Percentiles rank a stretch among this genome's conserved stretches.
Evolutionary conservation across 2,329 filamentous ascomycete genomes (phyloP).

Genomic region (Dothiorella sarmentorum): DNA sequence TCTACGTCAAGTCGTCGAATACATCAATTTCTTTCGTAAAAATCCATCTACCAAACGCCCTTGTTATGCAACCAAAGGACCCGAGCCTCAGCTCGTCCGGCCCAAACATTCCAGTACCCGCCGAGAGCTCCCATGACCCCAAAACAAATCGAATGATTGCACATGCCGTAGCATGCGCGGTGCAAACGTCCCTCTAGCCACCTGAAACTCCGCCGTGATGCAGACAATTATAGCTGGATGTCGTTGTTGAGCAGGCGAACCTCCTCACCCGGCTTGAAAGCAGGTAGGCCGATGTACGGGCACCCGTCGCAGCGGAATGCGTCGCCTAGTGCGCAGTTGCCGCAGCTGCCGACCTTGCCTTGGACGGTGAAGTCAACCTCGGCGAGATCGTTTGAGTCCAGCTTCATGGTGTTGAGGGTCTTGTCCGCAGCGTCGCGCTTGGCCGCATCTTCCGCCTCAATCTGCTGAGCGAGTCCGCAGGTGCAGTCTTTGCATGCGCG

Average conservation of each 20-base stretch:
- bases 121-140: neutral
- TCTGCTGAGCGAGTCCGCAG: slow-evolving; percentile 80
- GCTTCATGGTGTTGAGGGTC: slow-evolving; percentile 63
- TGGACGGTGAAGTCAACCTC: slow-evolving; percentile 98
- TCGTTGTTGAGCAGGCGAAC: slow-evolving; percentile 83
- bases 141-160: neutral
- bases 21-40: neutral
- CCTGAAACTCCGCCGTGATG: slow-evolving; percentile 9
- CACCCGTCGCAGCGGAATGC: slow-evolving; percentile 65
- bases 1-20: slow-evolving; percentile 1
- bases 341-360: slow-evolving; percentile 92
- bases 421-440: slow-evolving; percentile 64
- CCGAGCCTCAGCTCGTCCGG: too few species aligned
- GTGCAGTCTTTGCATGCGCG: slow-evolving; percentile 98
- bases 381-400: slow-evolving; percentile 73
- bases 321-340: slow-evolving; percentile 90
- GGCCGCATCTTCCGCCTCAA: slow-evolving; percentile 78
- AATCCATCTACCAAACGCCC: neutral
- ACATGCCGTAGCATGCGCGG: neutral
- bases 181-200: neutral
- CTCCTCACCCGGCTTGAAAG: slow-evolving; percentile 96
- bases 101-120: neutral
- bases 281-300: slow-evolving; percentile 86
- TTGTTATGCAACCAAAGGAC: neutral
- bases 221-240: slow-evolving; percentile 63